A percentile compares a stretch with the other conserved stretches of the same genome.
phyloP scores from a whole-genome alignment of 2,329 filamentous ascomycete species.

The Dryadomyces quercivorus region DNA sequence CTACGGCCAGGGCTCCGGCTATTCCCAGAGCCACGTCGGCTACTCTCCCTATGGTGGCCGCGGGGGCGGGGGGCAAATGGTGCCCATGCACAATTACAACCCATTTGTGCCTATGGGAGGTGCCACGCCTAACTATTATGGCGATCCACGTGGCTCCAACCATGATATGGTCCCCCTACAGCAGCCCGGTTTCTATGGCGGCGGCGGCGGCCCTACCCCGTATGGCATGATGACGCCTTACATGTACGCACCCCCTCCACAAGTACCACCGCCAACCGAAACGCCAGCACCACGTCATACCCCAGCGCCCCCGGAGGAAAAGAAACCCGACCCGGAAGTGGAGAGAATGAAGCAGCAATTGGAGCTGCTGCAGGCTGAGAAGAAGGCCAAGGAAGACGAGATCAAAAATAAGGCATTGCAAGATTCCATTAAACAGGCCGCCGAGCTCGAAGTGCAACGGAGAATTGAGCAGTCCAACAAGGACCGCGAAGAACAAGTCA shows the following conservation, averaged over 20 bases:
- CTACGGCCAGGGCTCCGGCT: constrained; percentile 19
- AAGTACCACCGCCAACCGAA: constrained; percentile 30
- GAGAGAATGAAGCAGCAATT: constrained; percentile 50
- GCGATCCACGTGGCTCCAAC: constrained; percentile 23
- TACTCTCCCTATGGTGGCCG: constrained; percentile 22
- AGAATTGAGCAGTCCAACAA: constrained; percentile 19
- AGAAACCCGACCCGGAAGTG: constrained; percentile 41
- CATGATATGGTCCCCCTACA: constrained; percentile 41
- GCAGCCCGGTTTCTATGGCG: constrained; percentile 18
- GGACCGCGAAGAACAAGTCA: constrained; percentile 32
- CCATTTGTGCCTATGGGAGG: constrained; percentile 6
- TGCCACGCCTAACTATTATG: constrained; percentile 31
- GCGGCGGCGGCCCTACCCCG: constrained; percentile 13
- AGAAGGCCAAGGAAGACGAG: constrained; percentile 32
- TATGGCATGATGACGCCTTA: constrained; percentile 24
- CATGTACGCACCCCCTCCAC: constrained; percentile 26
- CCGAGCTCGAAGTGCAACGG: constrained; percentile 12
- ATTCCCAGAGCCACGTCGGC: constrained; percentile 34
- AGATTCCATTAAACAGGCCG: constrained; percentile 23
- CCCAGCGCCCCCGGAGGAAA: constrained; percentile 22
- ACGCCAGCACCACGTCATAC: constrained; percentile 23
- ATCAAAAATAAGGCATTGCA: constrained; percentile 31
- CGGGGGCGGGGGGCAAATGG: constrained; percentile 23
- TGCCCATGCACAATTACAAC: constrained; percentile 28
- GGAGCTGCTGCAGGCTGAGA: constrained; percentile 32